Percentiles rank a stretch among this genome's conserved stretches.
These are phyloP conservation scores for Trichoderma parareesei DNA, from an alignment of 495 filamentous ascomycete genomes.

Conservation along the genomic window DNA sequence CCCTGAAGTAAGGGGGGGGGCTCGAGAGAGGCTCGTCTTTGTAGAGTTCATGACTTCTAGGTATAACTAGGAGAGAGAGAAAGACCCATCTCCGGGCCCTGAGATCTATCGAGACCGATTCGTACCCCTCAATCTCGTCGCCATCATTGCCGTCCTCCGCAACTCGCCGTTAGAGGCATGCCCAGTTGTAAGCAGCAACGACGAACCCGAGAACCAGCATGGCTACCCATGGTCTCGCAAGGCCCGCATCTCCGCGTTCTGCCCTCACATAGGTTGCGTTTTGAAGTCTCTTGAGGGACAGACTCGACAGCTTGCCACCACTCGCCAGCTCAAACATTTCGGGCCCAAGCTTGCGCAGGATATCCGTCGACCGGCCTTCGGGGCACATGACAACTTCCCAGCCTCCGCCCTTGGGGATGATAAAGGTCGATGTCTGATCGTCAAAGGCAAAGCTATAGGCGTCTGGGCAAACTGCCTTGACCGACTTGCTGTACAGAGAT, in stretches of 20 bases:
- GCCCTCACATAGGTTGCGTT: constrained; percentile 17
- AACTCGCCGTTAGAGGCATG: not conserved
- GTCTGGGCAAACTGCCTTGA: constrained; percentile 71
- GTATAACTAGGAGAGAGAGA: not conserved
- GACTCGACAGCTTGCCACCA: constrained; percentile 16
- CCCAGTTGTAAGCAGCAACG: not conserved
- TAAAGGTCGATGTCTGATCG: constrained; percentile 66
- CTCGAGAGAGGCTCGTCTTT: not conserved
- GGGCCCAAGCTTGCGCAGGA: constrained; percentile 42
- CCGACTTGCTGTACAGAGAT: constrained; percentile 50
- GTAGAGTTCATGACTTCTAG: not conserved
- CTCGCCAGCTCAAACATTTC: constrained; percentile 31
- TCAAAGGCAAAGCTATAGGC: constrained; percentile 77
- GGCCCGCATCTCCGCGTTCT: constrained; percentile 6
- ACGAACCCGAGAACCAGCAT: not conserved
- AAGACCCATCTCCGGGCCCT: not conserved
- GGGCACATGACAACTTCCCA: constrained; percentile 77
- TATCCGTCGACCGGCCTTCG: constrained; percentile 58
- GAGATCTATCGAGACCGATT: not conserved
- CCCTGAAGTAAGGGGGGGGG: no score
- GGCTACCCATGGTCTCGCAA: constrained; percentile 18
- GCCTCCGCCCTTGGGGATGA: constrained; percentile 60
- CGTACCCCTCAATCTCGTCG: no score
- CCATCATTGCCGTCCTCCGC: not conserved
- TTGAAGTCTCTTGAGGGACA: constrained; percentile 13